Evolutionary conservation across 345 rosid species (phyloP), one percentile per base, ranked within the genome.

Genomic region (Arabis alpina): DNA sequence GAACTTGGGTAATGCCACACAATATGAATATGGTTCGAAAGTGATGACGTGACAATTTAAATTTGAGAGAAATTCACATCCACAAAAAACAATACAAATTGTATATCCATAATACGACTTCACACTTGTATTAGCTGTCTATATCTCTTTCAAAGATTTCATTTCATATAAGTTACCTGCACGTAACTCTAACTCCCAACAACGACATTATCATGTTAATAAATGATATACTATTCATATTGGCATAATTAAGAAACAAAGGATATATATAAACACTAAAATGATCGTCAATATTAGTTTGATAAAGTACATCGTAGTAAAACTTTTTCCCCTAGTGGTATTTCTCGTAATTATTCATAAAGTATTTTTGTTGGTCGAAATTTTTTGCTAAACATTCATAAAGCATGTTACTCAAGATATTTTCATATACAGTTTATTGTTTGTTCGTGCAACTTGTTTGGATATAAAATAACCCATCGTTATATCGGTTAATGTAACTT

Each of bases 161-260:
- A 54, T 72, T 54, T 64, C 64, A 15, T 72, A 64, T 4, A 50
- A 49, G 66, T 73, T 73, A 65, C 77, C 66, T 73, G 53, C 71
- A 73, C 77, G 72, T 50, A 73, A 57, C 72, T 65, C 54, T 39
- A 55, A 64, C 76, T 27, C 37, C 34, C 47, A 41, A 50, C 72
- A 65, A 41, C 52, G 77, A 42, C 77, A 19, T 28, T 47, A 49
- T 56, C 66, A 55, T 39, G 24, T 28, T n/a, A 4, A 45, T 48
- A 16, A 36, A 6, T 32, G 37, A 32, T 7, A 19, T 19, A 19
- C 1, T 19, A 19, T 19, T 19, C 23, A 19, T 19, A 19, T 19
- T 19, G 23, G 23, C 23, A 19, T 19, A 19, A 19, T 19, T 36
- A 36, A 36, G 10, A 36, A n/a, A n/a, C n/a, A n/a, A n/a, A n/a